Evolutionary conservation across 2,329 filamentous ascomycete genomes (phyloP), one percentile per base, ranked within the genome.

Genomic region (Ilyonectria destructans): DNA sequence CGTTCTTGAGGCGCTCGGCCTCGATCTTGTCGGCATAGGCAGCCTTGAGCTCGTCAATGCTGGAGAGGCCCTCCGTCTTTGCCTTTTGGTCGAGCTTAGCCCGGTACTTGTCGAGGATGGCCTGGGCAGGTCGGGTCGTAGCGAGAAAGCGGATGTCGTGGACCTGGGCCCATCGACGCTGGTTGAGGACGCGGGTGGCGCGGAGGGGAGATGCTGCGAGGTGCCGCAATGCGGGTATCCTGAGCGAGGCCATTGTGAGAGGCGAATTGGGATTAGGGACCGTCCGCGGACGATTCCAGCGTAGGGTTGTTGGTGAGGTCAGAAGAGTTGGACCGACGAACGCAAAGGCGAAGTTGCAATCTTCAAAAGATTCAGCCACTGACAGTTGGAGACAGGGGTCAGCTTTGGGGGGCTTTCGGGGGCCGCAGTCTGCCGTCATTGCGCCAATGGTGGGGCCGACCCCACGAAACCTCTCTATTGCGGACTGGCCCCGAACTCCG

Each of bases 61-160:
- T 89, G 71, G 86, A 86, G 65, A 88, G 83, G n/a, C 93, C 91
- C 79, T 93, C 87, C 82, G 92, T 83, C 78, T 90, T 90, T 12
- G 94, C 96, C 82, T 97, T 98, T 71, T 88, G 85, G 72, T 93
- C 88, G 70, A 99, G 91, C 85, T 97, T 97, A 65, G 92, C 88
- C 74, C 89, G 90, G 85, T 99, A 99, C 82, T 93, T 97, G 71
- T 97, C 94, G 71, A 93, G 80, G 45, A 98, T 85, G 74, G 88
- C 87, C 65, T 89, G 87, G 54, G 91, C 87, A 65, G 89, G 85
- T 65, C 89, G 89, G 69, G 95, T 93, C 17, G 94, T 96, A 69
- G 92, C 92, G 52, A 97, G 88, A 85, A 96, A 97, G 71, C 95
- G 94, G 55, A 97, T 91, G 81, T 98, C 94, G 81, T 97, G 94